Evolutionary conservation across 495 filamentous ascomycete genomes (phyloP).

Genomic region (Pyrenopolyporus hunteri): DNA sequence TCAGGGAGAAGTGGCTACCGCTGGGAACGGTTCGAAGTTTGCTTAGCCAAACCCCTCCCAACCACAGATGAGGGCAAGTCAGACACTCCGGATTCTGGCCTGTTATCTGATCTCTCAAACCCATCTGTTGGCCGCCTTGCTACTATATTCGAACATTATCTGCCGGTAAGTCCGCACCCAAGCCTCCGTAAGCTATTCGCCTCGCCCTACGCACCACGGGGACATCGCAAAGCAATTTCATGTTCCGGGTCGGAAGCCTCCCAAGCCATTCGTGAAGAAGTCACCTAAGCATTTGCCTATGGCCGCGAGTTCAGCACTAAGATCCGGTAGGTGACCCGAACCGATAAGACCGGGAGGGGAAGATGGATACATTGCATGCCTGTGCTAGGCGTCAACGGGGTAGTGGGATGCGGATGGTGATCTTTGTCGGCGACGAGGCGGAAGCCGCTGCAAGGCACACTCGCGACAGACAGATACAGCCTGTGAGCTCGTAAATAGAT

Average conservation of each 20-base stretch:
- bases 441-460: constrained; percentile 7
- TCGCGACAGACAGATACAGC: constrained; percentile 37
- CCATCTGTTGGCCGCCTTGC: constrained; percentile 40
- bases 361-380: constrained; percentile 71
- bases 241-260: constrained; percentile 64
- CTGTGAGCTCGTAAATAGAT: constrained; percentile 32
- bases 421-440: constrained; percentile 61
- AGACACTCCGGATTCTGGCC: constrained; percentile 4
- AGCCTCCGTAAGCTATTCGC: constrained; percentile 69
- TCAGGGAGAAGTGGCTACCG: constrained; percentile 48
- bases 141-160: constrained; percentile 62
- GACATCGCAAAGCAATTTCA: constrained; percentile 67
- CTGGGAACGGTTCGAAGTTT: constrained; percentile 38
- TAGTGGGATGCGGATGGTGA: constrained; percentile 71
- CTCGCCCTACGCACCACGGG: constrained; percentile 69
- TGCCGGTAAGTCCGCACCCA: constrained; percentile 66
- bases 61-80: constrained; percentile 41
- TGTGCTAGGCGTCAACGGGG: constrained; percentile 60
- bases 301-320: constrained; percentile 66
- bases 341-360: constrained; percentile 51
- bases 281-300: constrained; percentile 59
- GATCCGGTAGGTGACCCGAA: constrained; percentile 61
- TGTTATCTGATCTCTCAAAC: background rate
- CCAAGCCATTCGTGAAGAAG: constrained; percentile 57
- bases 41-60: constrained; percentile 46